Evolutionary conservation across 225 moss, liverwort and hornwort genomes (phyloP).

Genomic region (Lunularia cruciata): DNA sequence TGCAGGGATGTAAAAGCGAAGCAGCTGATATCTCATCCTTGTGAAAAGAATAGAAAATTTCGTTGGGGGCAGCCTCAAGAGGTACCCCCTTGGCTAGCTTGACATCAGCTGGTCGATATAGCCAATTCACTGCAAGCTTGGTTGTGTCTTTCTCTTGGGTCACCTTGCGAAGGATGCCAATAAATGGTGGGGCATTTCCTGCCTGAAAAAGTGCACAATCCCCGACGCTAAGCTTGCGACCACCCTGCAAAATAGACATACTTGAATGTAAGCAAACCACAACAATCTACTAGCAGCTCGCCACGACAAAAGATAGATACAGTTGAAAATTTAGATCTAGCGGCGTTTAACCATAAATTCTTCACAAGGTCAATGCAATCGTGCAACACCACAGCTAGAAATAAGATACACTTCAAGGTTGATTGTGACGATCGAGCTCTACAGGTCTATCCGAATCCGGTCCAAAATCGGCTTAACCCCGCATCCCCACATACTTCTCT

Average conservation of each 20-base stretch:
- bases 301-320: too few relatives aligned
- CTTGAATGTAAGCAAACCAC: not conserved
- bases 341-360: too few relatives aligned
- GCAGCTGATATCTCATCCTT: slow-evolving; percentile 97
- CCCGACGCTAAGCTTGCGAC: slow-evolving; percentile 88
- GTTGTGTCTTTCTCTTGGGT: slow-evolving; percentile 59
- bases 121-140: slow-evolving; percentile 84
- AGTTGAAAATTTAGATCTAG: too few relatives aligned
- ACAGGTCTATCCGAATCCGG: too few relatives aligned
- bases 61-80: slow-evolving; percentile 90
- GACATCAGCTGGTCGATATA: slow-evolving; percentile 77
- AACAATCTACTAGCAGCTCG: too few relatives aligned
- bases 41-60: slow-evolving; percentile 97
- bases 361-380: too few relatives aligned
- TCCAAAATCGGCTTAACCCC: too few relatives aligned
- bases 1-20: slow-evolving; percentile 87
- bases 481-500: too few relatives aligned
- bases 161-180: slow-evolving; percentile 89
- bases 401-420: too few relatives aligned
- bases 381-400: too few relatives aligned
- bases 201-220: slow-evolving; percentile 93
- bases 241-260: slow-evolving; percentile 56
- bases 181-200: slow-evolving; percentile 68
- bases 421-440: too few relatives aligned
- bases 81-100: slow-evolving; percentile 77